phyloP scores from a whole-genome alignment of 495 filamentous ascomycete species.

The Penicillium psychrofluorescens region DNA sequence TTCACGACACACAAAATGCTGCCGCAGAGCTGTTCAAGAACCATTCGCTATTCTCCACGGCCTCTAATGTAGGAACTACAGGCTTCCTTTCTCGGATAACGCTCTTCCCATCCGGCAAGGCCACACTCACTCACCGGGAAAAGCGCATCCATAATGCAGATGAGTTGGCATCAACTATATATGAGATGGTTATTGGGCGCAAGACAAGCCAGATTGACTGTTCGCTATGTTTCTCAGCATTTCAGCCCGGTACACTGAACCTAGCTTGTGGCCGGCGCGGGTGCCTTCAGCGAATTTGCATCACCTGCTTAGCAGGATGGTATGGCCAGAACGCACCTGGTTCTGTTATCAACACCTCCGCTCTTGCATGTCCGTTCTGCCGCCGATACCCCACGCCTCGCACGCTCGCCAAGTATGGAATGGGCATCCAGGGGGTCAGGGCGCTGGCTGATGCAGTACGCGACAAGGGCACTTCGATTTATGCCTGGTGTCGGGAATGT shows the following conservation, averaged over 20 bases:
- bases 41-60: slow-evolving; percentile 29
- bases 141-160: slow-evolving; percentile 34
- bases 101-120: slow-evolving; percentile 20
- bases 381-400: slow-evolving; percentile 24
- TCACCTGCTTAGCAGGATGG: slow-evolving; percentile 11
- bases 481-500: slow-evolving; percentile 32
- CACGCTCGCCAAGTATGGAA: slow-evolving; percentile 18
- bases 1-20: slow-evolving; percentile 21
- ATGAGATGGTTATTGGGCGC: slow-evolving; percentile 23
- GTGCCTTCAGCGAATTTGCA: slow-evolving; percentile 19
- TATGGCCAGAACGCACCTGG: slow-evolving; percentile 22
- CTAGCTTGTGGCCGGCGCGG: slow-evolving; percentile 17
- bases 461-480: slow-evolving; percentile 30
- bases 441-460: slow-evolving; percentile 18
- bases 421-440: slow-evolving; percentile 9
- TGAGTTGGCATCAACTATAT: slow-evolving; percentile 20
- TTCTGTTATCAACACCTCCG: slow-evolving; percentile 29
- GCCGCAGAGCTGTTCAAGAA: slow-evolving; percentile 24
- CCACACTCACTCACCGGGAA: slow-evolving; percentile 15
- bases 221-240: slow-evolving; percentile 31
- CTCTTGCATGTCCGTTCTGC: slow-evolving; percentile 37
- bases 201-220: slow-evolving; percentile 23
- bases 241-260: slow-evolving; percentile 12
- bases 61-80: slow-evolving; percentile 19
- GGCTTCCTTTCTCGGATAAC: slow-evolving; percentile 23